phyloP scores from a whole-genome alignment of 1,139 yeast species.

The Protomyces pachydermus region DNA sequence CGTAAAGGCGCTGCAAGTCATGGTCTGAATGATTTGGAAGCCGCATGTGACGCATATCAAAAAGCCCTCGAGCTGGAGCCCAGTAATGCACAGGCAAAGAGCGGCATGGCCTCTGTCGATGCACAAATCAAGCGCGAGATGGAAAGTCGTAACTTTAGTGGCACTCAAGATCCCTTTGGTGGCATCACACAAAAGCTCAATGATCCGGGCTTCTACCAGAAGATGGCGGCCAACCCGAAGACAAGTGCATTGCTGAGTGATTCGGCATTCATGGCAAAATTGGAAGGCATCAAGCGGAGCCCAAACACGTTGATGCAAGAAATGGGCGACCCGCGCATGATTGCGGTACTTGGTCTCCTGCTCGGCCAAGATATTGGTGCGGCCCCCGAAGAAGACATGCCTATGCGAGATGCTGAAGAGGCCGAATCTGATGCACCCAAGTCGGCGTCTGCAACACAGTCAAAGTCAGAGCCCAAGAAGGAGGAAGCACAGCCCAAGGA shows the following conservation, averaged over 20 bases:
- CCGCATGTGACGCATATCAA: conserved; percentile 57
- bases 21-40: conserved; percentile 66
- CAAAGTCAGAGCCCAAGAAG: conserved; percentile 35
- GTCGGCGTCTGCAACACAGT: conserved; percentile 36
- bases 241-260: conserved; percentile 83
- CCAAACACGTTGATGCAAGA: conserved; percentile 44
- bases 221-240: conserved; percentile 76
- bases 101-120: conserved; percentile 69
- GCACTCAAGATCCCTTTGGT: conserved; percentile 54
- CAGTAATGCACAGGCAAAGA: conserved; percentile 76
- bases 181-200: conserved; percentile 72
- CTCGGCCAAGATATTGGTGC: conserved; percentile 43
- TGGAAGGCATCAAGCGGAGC: conserved; percentile 59
- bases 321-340: conserved; percentile 70
- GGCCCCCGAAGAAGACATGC: conserved; percentile 33
- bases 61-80: conserved; percentile 83
- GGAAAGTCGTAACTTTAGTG: conserved; percentile 38
- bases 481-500: conserved; percentile 37
- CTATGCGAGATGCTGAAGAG: conserved; percentile 35
- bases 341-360: conserved; percentile 81
- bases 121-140: conserved; percentile 48
- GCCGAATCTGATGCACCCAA: background rate
- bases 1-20: conserved; percentile 90
- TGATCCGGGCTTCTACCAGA: conserved; percentile 73
- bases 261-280: conserved; percentile 71